Evolutionary conservation across 2,329 filamentous ascomycete species (phyloP).

Genomic region (Ceratocystiopsis brevicomis): DNA sequence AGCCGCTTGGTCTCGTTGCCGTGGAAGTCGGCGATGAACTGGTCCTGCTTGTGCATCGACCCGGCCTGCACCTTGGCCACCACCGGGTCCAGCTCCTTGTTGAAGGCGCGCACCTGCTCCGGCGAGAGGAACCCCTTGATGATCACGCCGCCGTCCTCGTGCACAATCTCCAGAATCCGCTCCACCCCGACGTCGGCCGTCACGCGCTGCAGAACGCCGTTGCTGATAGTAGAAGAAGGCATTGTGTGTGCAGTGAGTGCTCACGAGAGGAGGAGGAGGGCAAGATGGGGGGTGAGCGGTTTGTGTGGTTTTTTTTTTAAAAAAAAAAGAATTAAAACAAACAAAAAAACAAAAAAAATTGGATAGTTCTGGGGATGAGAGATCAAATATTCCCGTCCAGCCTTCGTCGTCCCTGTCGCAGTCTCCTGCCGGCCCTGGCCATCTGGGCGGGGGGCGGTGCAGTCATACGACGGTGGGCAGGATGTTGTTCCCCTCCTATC

Average conservation of each 20-base stretch:
- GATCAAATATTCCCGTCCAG: too few species aligned
- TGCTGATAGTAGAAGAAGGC: background rate
- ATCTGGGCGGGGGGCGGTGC: too few species aligned
- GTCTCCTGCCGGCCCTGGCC: background rate
- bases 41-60: background rate
- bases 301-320: too few species aligned
- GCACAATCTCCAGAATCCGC: slow-evolving; percentile 4
- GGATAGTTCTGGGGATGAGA: too few species aligned
- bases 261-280: too few species aligned
- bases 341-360: too few species aligned
- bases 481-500: too few species aligned
- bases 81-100: slow-evolving; percentile 11
- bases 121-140: slow-evolving; percentile 12
- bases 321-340: too few species aligned
- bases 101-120: slow-evolving; percentile 10
- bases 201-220: background rate
- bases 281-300: too few species aligned
- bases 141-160: slow-evolving; percentile 12
- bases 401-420: too few species aligned
- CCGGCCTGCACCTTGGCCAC: slow-evolving; percentile 5
- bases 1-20: slow-evolving; percentile 13
- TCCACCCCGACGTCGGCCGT: background rate
- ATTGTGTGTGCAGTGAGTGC: background rate
- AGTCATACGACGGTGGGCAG: too few species aligned
- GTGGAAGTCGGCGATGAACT: slow-evolving; percentile 10